Evolutionary conservation across 257 asterid genomes (phyloP), one percentile per base, ranked within the genome.

Genomic region (Lantana camara): DNA sequence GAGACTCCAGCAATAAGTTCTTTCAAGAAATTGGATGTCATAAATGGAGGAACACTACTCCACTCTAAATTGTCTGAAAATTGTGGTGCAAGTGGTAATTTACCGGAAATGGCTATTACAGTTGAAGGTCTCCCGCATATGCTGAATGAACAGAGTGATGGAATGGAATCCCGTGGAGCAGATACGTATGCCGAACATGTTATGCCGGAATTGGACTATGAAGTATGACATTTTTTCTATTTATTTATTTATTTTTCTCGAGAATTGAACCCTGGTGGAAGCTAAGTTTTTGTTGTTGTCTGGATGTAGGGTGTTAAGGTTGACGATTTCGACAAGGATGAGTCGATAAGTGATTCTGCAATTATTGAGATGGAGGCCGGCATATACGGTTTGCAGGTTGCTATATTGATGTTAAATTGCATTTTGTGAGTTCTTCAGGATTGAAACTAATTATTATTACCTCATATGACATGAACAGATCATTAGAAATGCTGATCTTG

Each of bases 321-420:
- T 64, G 84, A 71, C 23, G 79, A 54, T 30, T 83, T 68, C 46
- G 44, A 54, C 22, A 73, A 68, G 72, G 78, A 73, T 30, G 79
- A 57, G 51, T 66, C 89, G 20, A 57, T 77, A 67, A 55, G 73
- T 55, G 96, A 90, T 75, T 84, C 92, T 68, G 74, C 84, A 45
- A 68, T 72, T 16, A 73, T 86, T 32, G 96, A 88, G 72, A 77
- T 74, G 80, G 93, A 91, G 70, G 97, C 96, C 10, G 82, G 86
- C 51, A 65, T 83, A 55, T 72, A 88, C 38, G 95, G 96, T 52
- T 82, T 91, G 77, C 97, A 91, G 96, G 97, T 90, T 44, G 38
- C 60, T 67, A 55, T 27, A 27, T 27, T 27, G 32, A 27, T 27
- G 2, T 27, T 27, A 45, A 70, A 13, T 56, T 23, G 57, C 19